Evolutionary conservation across 1,284 basidiomycete genomes (phyloP).

Genomic region (Hemileia vastatrix): DNA sequence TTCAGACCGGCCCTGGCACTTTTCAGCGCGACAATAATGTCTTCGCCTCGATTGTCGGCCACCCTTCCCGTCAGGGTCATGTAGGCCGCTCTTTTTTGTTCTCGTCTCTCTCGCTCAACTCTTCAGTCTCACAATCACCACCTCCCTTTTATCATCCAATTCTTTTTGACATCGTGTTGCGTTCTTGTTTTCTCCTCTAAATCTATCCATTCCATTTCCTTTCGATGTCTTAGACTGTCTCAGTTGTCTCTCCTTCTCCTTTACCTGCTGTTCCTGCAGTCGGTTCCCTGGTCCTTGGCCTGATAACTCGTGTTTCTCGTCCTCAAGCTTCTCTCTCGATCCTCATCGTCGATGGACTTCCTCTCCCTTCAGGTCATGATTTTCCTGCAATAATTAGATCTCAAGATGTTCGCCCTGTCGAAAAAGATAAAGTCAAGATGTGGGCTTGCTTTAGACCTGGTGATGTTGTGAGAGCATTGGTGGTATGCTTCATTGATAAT

Average conservation of each 20-base stretch:
- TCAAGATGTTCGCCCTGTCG: conserved; percentile 69
- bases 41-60: conserved; percentile 12
- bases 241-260: conserved; percentile 7
- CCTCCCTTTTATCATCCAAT: too few relatives aligned
- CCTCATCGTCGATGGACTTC: conserved; percentile 78
- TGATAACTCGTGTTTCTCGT: conserved; percentile 74
- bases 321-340: conserved; percentile 79
- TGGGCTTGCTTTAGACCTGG: conserved; percentile 90
- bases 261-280: conserved; percentile 57
- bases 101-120: too few relatives aligned
- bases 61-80: neutral
- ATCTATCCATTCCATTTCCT: neutral
- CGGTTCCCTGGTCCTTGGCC: conserved; percentile 65
- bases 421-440: conserved; percentile 86
- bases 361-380: conserved; percentile 74
- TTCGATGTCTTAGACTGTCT: conserved; percentile 6
- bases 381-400: conserved; percentile 83
- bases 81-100: conserved; percentile 10
- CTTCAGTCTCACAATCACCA: too few relatives aligned
- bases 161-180: neutral
- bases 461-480: conserved; percentile 83
- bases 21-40: conserved; percentile 16
- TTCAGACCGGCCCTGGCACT: conserved; percentile 11
- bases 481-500: conserved; percentile 54
- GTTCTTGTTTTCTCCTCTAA: neutral